Evolutionary conservation across 306 rosid genomes (phyloP), one percentile per base, ranked within the genome.

Genomic region (Dryas alaskensis): DNA sequence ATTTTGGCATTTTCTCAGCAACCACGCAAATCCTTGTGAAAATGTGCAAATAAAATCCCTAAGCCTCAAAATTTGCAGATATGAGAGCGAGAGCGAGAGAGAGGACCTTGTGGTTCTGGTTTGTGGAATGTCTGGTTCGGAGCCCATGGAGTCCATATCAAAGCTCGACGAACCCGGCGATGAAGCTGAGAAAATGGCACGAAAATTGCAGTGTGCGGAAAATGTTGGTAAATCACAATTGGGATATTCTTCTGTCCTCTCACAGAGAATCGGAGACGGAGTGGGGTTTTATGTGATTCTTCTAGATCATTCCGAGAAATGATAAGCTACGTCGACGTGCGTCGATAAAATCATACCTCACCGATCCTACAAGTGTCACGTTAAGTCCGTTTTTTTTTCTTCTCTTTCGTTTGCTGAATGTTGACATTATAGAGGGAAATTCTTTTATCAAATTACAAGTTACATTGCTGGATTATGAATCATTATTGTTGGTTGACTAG

Each of bases 61-160:
- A 43, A 51, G 65, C 27, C 47, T 22, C 60, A 67, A 1, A 3
- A 60, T 25, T 60, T 22, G 47, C 73, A 65, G 44, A 31, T n/a
- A 67, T 43, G 12, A n/a, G 40, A 16, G 47, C 37, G 37, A 4
- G n/a, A 37, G 49, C 31, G 54, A 27, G 5, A 27, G 25, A 51
- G 40, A 54, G 44, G 43, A 83, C 87, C 87, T 80, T 37, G 71
- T n/a, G 51, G n/a, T 40, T 64, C 17, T 76, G 54, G 53, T 7
- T 74, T 80, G 77, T 58, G 13, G 73, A 66, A 14, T 17, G 60
- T 73, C 72, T 17, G 67, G 46, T 5, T 77, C 65, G 65, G 59
- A 73, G 14, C 70, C 82, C 84, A 84, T 80, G 76, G 27, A 51
- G 46, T 17, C 25, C 58, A 57, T 27, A 63, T 48, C 31, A 54